Evolutionary conservation across 1,284 basidiomycete genomes (phyloP).

Genomic region (Ceratobasidium papillatum): DNA sequence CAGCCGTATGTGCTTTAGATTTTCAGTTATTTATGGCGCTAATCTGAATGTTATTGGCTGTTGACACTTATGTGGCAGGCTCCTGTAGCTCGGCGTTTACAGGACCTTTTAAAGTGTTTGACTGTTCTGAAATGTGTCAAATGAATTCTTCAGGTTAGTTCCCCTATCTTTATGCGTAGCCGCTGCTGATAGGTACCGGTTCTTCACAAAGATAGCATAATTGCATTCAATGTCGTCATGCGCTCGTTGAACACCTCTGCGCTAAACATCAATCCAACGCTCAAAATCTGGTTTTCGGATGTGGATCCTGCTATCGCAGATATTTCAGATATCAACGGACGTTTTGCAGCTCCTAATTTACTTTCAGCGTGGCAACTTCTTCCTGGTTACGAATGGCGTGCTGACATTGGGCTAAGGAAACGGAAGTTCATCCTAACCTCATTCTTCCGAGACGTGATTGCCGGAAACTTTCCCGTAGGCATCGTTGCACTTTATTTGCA

Average conservation of each 20-base stretch:
- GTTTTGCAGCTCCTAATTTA: constrained; percentile 1
- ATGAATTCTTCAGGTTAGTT: background rate
- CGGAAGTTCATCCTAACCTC: constrained; percentile 7
- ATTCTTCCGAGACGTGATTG: background rate
- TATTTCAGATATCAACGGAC: constrained; percentile 5
- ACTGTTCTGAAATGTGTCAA: constrained; percentile 11
- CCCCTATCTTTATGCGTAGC: too few relatives aligned
- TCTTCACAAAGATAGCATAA: background rate
- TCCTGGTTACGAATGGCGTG: constrained; percentile 8
- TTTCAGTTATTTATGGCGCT: background rate
- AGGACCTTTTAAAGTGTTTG: constrained; percentile 11
- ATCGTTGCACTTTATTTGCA: background rate
- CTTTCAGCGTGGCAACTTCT: background rate
- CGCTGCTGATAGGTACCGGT: background rate
- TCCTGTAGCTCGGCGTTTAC: background rate
- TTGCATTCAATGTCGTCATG: background rate
- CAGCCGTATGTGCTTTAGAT: background rate
- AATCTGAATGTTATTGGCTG: too few relatives aligned
- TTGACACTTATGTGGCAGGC: background rate
- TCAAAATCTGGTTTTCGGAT: constrained; percentile 10
- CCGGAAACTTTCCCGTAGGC: background rate
- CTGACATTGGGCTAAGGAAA: constrained; percentile 7
- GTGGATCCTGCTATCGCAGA: background rate
- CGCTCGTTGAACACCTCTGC: background rate
- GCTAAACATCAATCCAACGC: background rate